These are phyloP conservation scores for Populus hybrid DNA, from an alignment of 441 rosid species.

Conservation along the genomic window DNA sequence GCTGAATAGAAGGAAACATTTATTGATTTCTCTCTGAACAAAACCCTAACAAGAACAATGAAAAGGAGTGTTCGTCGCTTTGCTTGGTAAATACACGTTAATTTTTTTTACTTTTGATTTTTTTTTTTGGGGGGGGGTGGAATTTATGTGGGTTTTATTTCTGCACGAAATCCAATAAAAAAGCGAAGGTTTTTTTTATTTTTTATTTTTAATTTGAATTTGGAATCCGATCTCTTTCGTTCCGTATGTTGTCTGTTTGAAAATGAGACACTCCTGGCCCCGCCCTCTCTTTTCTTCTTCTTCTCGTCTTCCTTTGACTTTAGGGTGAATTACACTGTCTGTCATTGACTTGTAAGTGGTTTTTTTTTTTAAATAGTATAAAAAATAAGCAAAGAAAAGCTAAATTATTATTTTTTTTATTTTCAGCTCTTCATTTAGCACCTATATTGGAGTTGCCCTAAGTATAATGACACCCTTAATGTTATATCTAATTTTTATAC, in stretches of 20 bases:
- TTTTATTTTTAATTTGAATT: slow-evolving; percentile 12
- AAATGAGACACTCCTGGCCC: slow-evolving; percentile 10
- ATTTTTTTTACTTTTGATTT: too few species aligned
- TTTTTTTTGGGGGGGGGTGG: neutral
- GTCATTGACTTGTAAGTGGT: neutral
- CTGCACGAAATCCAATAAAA: slow-evolving; percentile 19
- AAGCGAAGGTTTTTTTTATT: slow-evolving; percentile 4
- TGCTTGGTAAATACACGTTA: neutral
- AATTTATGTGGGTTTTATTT: neutral
- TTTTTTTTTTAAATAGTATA: too few species aligned
- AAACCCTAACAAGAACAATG: neutral
- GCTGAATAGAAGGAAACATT: neutral
- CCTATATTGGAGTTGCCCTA: too few species aligned
- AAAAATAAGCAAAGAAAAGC: too few species aligned
- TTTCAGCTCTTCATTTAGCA: too few species aligned
- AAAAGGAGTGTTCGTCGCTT: neutral
- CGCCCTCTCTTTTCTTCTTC: neutral
- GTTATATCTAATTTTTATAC: neutral
- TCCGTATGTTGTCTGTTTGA: slow-evolving; percentile 6
- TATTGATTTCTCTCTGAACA: too few species aligned
- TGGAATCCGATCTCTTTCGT: neutral
- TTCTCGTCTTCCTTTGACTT: neutral
- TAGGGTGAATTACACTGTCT: too few species aligned
- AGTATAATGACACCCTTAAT: neutral
- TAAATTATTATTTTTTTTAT: too few species aligned